Percentiles rank a stretch among this genome's conserved stretches.
Conservation (phyloP, 768 basidiomycete genomes). For the Suillus ampliporus region DNA sequence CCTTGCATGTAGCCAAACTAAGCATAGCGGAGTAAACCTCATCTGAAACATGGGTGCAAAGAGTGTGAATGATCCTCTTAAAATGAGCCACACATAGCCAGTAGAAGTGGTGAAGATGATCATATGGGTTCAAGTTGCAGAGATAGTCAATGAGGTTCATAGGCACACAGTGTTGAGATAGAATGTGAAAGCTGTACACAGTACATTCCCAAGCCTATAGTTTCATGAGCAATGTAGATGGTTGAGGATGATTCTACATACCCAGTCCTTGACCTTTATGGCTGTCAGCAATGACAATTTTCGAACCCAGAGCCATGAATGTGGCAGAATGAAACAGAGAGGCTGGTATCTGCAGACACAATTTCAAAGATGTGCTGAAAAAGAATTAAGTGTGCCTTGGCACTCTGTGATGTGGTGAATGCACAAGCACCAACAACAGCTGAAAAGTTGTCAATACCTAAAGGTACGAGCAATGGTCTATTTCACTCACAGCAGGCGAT, state of each 20-base stretch:
- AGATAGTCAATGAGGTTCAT: constrained; percentile 17
- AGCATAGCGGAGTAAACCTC: constrained; percentile 25
- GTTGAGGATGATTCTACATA: constrained; percentile 6
- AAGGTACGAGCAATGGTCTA: no score
- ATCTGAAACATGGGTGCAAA: constrained; percentile 7
- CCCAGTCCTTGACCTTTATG: constrained; percentile 28
- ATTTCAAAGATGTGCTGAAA: constrained; percentile 30
- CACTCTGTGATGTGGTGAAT: constrained; percentile 33
- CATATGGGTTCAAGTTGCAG: constrained; percentile 27
- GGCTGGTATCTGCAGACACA: constrained; percentile 18
- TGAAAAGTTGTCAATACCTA: constrained; percentile 13
- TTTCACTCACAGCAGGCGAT: no score
- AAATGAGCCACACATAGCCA: constrained; percentile 30
- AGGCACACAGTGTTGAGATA: no score
- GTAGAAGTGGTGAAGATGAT: constrained; percentile 30
- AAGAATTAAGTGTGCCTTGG: constrained; percentile 29
- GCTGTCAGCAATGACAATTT: constrained; percentile 28
- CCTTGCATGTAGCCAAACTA: constrained; percentile 28
- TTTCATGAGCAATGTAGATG: neutral
- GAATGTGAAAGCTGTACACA: no score
- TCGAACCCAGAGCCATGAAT: constrained; percentile 30
- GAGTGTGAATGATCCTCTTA: constrained; percentile 23
- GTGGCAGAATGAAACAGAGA: constrained; percentile 25
- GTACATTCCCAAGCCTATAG: constrained; percentile 22
- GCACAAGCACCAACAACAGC: constrained; percentile 26